Conservation (phyloP, 768 basidiomycete genomes). For the Saitozyma sp. region DNA sequence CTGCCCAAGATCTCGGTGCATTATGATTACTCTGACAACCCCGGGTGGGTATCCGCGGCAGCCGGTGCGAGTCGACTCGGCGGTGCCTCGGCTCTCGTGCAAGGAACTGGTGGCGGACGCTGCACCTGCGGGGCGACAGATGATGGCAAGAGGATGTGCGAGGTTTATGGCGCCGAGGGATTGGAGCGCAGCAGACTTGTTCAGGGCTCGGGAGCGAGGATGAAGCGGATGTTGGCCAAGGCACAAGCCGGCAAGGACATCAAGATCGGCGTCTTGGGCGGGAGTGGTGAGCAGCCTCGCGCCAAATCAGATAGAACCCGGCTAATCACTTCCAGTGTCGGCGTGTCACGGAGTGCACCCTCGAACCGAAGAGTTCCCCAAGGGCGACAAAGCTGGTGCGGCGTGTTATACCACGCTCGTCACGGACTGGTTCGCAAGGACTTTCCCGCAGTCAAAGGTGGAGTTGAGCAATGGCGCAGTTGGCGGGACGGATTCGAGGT, state of each 20-base stretch:
- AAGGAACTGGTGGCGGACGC: conserved; percentile 14
- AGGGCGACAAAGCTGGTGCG: conserved; percentile 47
- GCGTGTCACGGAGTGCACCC: conserved; percentile 50
- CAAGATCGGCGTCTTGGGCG: conserved; percentile 48
- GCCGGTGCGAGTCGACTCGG: too few relatives aligned
- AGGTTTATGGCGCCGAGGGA: conserved; percentile 37
- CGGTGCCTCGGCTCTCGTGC: not conserved
- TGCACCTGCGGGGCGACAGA: conserved; percentile 32
- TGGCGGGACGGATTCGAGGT: conserved; percentile 50
- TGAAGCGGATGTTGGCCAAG: conserved; percentile 35
- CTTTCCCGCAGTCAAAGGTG: conserved; percentile 41
- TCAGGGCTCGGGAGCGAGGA: conserved; percentile 39
- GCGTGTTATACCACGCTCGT: conserved; percentile 47
- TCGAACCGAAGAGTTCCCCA: conserved; percentile 27
- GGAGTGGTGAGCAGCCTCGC: conserved; percentile 39
- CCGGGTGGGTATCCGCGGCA: not conserved
- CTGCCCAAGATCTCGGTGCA: conserved; percentile 25
- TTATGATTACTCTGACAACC: conserved; percentile 6
- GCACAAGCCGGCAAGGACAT: conserved; percentile 35
- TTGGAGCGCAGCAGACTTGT: conserved; percentile 27
- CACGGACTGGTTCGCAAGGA: conserved; percentile 37
- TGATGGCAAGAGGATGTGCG: conserved; percentile 40
- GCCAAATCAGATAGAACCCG: too few relatives aligned
- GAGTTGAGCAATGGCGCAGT: conserved; percentile 48
- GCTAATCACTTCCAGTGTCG: conserved; percentile 29